These are phyloP conservation scores for Mycena venus DNA, from an alignment of 768 basidiomycete species.

Conservation along the genomic window DNA sequence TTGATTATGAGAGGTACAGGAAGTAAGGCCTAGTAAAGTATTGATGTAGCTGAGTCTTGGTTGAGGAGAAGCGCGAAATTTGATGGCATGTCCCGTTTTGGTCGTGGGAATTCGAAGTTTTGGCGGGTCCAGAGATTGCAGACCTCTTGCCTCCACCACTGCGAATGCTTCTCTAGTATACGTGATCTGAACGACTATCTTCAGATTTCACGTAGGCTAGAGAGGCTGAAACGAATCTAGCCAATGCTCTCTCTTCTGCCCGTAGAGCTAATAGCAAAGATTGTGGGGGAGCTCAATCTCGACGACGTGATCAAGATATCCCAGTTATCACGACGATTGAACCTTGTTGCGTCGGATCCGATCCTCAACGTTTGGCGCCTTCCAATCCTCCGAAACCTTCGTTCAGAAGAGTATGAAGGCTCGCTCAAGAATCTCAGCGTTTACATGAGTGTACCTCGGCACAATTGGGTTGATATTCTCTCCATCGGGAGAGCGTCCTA, in stretches of 20 bases:
- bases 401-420: constrained; percentile 59
- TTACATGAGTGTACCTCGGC: constrained; percentile 73
- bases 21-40: no score
- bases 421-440: constrained; percentile 72
- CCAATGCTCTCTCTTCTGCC: constrained; percentile 70
- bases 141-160: no score
- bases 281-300: constrained; percentile 78
- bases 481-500: constrained; percentile 72
- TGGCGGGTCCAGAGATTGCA: no score
- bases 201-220: no score
- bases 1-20: no score
- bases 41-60: no score
- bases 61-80: no score
- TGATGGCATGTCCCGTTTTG: no score
- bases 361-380: constrained; percentile 82
- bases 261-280: constrained; percentile 83
- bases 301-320: constrained; percentile 69
- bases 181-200: no score
- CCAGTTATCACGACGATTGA: constrained; percentile 71
- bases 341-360: constrained; percentile 70
- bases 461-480: constrained; percentile 86
- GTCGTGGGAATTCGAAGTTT: no score
- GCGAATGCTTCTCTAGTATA: no score
- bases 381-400: constrained; percentile 74
- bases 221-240: no score